Conservation (phyloP, 805 yeast genomes). For the Candida quercuum region DNA sequence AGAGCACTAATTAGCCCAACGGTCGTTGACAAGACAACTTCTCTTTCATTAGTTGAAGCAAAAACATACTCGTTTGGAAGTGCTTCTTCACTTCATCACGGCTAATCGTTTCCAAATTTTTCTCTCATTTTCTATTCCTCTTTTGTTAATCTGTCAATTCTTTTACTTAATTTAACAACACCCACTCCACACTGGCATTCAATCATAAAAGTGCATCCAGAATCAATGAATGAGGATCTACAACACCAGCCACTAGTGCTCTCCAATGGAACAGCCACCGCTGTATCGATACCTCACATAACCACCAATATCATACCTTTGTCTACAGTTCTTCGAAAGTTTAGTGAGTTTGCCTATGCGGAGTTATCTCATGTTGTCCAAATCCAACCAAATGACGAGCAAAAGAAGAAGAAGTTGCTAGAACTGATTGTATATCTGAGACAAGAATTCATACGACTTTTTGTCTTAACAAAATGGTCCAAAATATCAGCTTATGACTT, state of each 20-base stretch:
- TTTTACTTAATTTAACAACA: too few species aligned
- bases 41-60: neutral
- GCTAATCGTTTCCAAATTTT: too few species aligned
- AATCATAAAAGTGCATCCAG: too few species aligned
- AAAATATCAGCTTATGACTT: conserved; percentile 66
- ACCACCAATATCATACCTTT: conserved; percentile 66
- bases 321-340: conserved; percentile 49
- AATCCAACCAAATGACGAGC: conserved; percentile 53
- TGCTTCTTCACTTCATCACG: too few species aligned
- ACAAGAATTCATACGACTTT: conserved; percentile 78
- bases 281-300: conserved; percentile 56
- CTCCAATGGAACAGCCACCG: neutral
- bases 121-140: neutral
- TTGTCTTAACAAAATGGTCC: conserved; percentile 85
- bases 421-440: conserved; percentile 66
- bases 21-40: too few species aligned
- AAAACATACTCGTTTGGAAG: too few species aligned
- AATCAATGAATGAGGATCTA: too few species aligned
- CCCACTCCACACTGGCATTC: too few species aligned
- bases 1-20: too few species aligned
- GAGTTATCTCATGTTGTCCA: conserved; percentile 59
- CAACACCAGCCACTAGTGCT: too few species aligned
- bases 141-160: neutral
- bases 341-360: conserved; percentile 56
- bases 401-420: conserved; percentile 64